Evolutionary conservation across 2,329 filamentous ascomycete genomes (phyloP), one percentile per base, ranked within the genome.

Genomic region (Aspergillus japonicus): DNA sequence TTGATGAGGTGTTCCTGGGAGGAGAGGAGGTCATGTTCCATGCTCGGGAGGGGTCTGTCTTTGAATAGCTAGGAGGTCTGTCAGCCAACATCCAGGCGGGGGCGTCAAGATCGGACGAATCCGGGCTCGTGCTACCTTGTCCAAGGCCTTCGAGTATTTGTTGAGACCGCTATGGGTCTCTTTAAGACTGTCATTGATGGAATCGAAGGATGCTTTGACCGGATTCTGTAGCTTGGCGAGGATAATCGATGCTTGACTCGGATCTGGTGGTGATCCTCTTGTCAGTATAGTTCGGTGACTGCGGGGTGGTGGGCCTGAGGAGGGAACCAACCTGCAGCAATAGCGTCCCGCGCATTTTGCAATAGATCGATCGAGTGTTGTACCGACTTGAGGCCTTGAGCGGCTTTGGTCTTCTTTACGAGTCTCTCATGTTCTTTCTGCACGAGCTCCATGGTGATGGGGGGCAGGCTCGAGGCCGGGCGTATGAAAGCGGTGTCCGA

Each of bases 211-310:
- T 54, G 88, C 82, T 71, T 93, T 95, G 58, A 96, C 82, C 0
- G 93, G 91, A 64, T 90, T 93, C 73, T 97, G 92, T 19, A 97
- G 84, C 72, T 89, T 93, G 31, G 90, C 89, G 68, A 98, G 84
- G 26, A 88, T 89, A 61, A 93, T 81, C 47, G 88, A 86, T 16
- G 91, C 87, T 44, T 85, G 85, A 64, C 87, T 86, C 24, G 89
- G 86, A 69, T 92, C 89, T 85, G 76, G 49, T 52, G 50, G 29
- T 52, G 47, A 29, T 54, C 50, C 50, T n/a, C 21, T 47, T 49
- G 39, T 62, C 29, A 66, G 56, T 24, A 57, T 23, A 26, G 31
- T 49, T 47, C 12, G 47, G 47, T n/a, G 48, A 29, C 39, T 26
- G 49, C 23, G 21, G 26, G 19, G 24, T 39, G 42, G 49, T 26